Evolutionary conservation across 371 early-diverging fungal species (phyloP).

Genomic region (Rhizopus microsporus): DNA sequence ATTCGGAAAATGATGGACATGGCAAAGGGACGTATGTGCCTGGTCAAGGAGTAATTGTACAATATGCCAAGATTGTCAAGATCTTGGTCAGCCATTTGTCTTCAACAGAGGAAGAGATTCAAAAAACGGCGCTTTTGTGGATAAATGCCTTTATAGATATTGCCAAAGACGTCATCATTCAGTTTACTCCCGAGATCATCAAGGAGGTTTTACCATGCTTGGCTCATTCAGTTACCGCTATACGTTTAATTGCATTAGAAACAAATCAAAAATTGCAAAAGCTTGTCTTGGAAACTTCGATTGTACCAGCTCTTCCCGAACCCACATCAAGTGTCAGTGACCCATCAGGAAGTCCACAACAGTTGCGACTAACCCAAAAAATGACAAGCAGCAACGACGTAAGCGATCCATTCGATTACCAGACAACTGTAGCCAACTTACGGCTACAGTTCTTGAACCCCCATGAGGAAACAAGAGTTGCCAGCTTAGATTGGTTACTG

Average conservation of each 20-base stretch:
- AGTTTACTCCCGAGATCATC: conserved; percentile 75
- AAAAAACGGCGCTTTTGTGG: conserved; percentile 86
- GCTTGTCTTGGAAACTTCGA: conserved; percentile 63
- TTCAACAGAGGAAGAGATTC: conserved; percentile 83
- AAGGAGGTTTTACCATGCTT: conserved; percentile 78
- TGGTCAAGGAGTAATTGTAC: conserved; percentile 75
- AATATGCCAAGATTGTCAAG: conserved; percentile 76
- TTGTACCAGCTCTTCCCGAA: conserved; percentile 23
- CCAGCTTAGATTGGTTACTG: conserved; percentile 88
- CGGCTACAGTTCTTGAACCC: conserved; percentile 78
- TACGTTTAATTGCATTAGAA: conserved; percentile 72
- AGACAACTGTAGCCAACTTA: conserved; percentile 72
- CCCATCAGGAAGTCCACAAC: conserved; percentile 20
- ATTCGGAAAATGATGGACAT: conserved; percentile 41
- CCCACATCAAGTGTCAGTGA: conserved; percentile 31
- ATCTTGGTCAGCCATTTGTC: conserved; percentile 82
- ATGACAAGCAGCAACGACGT: not conserved
- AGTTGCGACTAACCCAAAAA: conserved; percentile 1
- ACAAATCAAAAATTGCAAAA: conserved; percentile 73
- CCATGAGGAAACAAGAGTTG: conserved; percentile 85
- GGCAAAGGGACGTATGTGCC: conserved; percentile 65
- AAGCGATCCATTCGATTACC: conserved; percentile 73
- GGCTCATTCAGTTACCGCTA: conserved; percentile 69
- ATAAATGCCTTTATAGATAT: conserved; percentile 80
- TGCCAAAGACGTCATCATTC: conserved; percentile 76